Evolutionary conservation across 2,329 filamentous ascomycete genomes (phyloP).

Genomic region (Colletotrichum destructivum): DNA sequence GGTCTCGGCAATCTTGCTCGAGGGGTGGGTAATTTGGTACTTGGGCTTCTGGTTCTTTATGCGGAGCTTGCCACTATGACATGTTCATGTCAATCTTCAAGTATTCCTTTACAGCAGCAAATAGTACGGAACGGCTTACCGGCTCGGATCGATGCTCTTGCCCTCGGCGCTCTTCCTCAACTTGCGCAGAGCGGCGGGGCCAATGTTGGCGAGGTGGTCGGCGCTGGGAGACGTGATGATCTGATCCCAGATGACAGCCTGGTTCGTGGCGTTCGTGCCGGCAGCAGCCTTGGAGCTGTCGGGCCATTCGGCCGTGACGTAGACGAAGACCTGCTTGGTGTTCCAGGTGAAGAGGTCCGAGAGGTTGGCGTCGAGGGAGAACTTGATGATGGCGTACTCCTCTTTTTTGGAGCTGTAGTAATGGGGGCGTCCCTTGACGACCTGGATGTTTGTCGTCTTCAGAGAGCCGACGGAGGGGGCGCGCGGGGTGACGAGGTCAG

Average conservation of each 20-base stretch:
- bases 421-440: constrained; percentile 92
- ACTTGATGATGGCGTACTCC: constrained; percentile 95
- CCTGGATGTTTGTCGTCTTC: constrained; percentile 83
- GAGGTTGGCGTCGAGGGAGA: constrained; percentile 93
- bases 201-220: constrained; percentile 73
- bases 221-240: constrained; percentile 87
- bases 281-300: constrained; percentile 50
- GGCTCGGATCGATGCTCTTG: constrained; percentile 72
- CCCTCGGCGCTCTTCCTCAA: constrained; percentile 71
- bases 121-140: constrained; percentile 55
- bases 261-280: constrained; percentile 64
- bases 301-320: constrained; percentile 86
- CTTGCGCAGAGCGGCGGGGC: constrained; percentile 74
- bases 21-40: constrained; percentile 96
- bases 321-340: constrained; percentile 98
- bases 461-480: constrained; percentile 75
- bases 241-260: constrained; percentile 94
- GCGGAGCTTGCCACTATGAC: constrained; percentile 76
- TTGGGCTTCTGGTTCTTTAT: constrained; percentile 92
- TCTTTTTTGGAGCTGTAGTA: constrained; percentile 95
- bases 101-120: constrained; percentile 37
- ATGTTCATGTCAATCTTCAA: constrained; percentile 17
- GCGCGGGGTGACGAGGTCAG: constrained; percentile 80
- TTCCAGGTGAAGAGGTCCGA: constrained; percentile 98
- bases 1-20: constrained; percentile 81